A percentile compares a stretch with the other conserved stretches of the same genome.
phyloP scores from a whole-genome alignment of 441 rosid genomes.

The Flueggea neowawraea region DNA sequence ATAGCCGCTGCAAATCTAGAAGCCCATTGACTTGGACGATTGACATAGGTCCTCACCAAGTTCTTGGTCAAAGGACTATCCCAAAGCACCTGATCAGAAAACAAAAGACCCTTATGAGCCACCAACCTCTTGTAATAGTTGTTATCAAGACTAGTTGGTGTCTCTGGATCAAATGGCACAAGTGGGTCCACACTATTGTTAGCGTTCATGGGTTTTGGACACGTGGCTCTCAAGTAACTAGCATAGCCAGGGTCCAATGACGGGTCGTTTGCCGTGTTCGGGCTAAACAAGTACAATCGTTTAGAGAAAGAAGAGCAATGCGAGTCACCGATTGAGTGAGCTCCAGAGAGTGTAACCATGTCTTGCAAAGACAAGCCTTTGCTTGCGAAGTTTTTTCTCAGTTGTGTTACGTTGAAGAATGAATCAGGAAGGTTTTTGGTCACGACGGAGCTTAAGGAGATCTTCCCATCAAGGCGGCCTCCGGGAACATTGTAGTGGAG shows the following conservation, averaged over 20 bases:
- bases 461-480: conserved; percentile 29
- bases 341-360: conserved; percentile 18
- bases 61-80: conserved; percentile 4
- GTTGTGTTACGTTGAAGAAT: conserved; percentile 5
- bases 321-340: conserved; percentile 17
- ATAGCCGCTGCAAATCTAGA: conserved; percentile 10
- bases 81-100: conserved; percentile 13
- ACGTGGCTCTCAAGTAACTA: conserved; percentile 1
- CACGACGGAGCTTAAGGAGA: conserved; percentile 4
- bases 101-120: background rate
- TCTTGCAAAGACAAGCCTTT: conserved; percentile 14
- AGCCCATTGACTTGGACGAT: conserved; percentile 5
- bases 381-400: conserved; percentile 2
- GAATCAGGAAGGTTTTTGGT: conserved; percentile 6
- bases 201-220: background rate
- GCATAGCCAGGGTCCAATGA: conserved; percentile 12
- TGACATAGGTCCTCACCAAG: background rate
- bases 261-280: conserved; percentile 13
- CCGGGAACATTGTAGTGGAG: conserved; percentile 24
- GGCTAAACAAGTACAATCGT: conserved; percentile 10
- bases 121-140: conserved; percentile 6
- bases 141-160: conserved; percentile 9
- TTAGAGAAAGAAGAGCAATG: conserved; percentile 14
- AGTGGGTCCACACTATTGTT: background rate
- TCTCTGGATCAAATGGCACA: conserved; percentile 8